phyloP scores from a whole-genome alignment of 164 flowering plant species.

The Cinnamomum chago region DNA sequence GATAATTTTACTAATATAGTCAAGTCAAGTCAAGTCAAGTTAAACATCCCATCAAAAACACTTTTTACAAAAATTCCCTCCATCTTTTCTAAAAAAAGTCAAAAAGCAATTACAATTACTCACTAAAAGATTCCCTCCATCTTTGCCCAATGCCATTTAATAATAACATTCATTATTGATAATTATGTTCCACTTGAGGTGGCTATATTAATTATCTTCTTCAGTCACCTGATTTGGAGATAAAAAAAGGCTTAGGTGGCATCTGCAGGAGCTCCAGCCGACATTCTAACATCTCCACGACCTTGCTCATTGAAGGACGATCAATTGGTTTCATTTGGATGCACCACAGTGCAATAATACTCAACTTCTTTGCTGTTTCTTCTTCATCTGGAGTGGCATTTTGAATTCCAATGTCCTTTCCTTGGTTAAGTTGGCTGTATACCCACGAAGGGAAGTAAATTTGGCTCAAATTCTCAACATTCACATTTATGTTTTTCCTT shows the following conservation, averaged over 20 bases:
- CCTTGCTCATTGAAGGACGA: constrained; percentile 10
- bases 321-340: constrained; percentile 7
- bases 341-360: constrained; percentile 6
- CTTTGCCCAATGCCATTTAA: no score
- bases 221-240: not conserved
- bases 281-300: constrained; percentile 8
- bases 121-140: no score
- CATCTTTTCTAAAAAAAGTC: no score
- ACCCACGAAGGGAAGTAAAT: constrained; percentile 12
- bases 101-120: no score
- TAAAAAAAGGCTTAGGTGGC: constrained; percentile 12
- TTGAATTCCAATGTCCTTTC: not conserved
- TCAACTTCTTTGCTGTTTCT: constrained; percentile 5
- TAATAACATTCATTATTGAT: not conserved
- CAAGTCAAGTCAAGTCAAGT: no score
- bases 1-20: no score
- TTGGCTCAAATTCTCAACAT: constrained; percentile 4
- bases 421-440: constrained; percentile 1
- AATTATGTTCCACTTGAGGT: not conserved
- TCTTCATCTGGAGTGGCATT: not conserved
- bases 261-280: not conserved
- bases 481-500: not conserved
- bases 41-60: no score
- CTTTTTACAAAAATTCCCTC: no score
- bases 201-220: not conserved